Percentiles rank a stretch among this genome's conserved stretches.
Conservation (phyloP, 2,329 filamentous ascomycete species). For the Claviceps pazoutovae region DNA sequence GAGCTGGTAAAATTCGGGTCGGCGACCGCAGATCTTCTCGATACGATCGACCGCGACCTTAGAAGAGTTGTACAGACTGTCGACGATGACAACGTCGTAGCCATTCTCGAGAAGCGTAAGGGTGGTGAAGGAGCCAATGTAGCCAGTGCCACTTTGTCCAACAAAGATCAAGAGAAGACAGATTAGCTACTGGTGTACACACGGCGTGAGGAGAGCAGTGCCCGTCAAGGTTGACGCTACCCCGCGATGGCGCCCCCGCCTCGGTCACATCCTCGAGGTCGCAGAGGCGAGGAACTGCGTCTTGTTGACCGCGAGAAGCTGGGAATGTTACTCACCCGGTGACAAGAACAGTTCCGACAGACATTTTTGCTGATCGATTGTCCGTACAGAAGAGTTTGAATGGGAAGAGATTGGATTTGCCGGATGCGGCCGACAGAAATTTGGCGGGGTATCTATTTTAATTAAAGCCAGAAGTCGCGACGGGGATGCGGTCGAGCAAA, state of each 20-base stretch:
- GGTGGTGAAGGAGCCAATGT: conserved; percentile 95
- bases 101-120: conserved; percentile 83
- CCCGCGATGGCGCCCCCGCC: neutral
- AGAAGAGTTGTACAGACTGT: conserved; percentile 96
- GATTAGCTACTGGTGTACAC: conserved; percentile 9
- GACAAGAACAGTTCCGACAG: conserved; percentile 76
- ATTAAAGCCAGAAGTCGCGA: conserved; percentile 1
- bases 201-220: neutral
- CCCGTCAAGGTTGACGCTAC: neutral
- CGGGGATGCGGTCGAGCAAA: neutral
- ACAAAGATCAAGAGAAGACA: conserved; percentile 3
- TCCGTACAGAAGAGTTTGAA: neutral
- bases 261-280: neutral
- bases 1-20: conserved; percentile 68
- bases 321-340: conserved; percentile 55
- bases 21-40: conserved; percentile 81
- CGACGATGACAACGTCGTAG: conserved; percentile 92
- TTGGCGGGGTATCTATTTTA: conserved; percentile 5
- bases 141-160: conserved; percentile 64
- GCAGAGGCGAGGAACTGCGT: neutral
- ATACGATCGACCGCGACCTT: conserved; percentile 86
- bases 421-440: conserved; percentile 4
- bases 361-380: conserved; percentile 37
- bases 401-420: conserved; percentile 4
- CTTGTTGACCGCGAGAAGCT: neutral